Evolutionary conservation across 2,329 filamentous ascomycete species (phyloP).

Genomic region (Calycina herbarum): DNA sequence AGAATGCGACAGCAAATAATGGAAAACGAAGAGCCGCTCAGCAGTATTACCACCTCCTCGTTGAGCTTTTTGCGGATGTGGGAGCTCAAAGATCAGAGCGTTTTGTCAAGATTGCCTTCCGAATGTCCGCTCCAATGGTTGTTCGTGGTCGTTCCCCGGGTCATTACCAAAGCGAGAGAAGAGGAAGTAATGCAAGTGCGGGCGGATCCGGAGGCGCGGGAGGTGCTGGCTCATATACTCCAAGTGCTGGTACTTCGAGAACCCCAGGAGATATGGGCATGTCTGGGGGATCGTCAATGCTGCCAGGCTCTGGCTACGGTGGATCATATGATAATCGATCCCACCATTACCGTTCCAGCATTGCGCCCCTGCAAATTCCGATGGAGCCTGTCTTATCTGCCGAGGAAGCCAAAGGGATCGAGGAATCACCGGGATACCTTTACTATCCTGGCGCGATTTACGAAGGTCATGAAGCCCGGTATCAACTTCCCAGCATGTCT

Average conservation of each 20-base stretch:
- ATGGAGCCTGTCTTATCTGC: slow-evolving; percentile 36
- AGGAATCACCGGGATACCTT: slow-evolving; percentile 33
- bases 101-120: slow-evolving; percentile 59
- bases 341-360: slow-evolving; percentile 31
- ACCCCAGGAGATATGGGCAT: slow-evolving; percentile 34
- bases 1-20: slow-evolving; percentile 73
- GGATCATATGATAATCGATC: slow-evolving; percentile 32
- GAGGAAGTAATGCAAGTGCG: slow-evolving; percentile 52
- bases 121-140: slow-evolving; percentile 61
- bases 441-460: slow-evolving; percentile 37
- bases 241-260: slow-evolving; percentile 27
- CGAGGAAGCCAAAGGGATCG: slow-evolving; percentile 36
- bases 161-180: slow-evolving; percentile 57
- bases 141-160: slow-evolving; percentile 66
- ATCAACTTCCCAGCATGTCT: slow-evolving; percentile 30
- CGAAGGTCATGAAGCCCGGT: slow-evolving; percentile 33
- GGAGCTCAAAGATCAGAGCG: slow-evolving; percentile 39
- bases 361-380: slow-evolving; percentile 32
- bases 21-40: slow-evolving; percentile 71
- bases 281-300: slow-evolving; percentile 33
- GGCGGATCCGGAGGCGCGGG: slow-evolving; percentile 44
- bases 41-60: slow-evolving; percentile 71
- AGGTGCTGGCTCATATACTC: slow-evolving; percentile 34
- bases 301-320: slow-evolving; percentile 29
- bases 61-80: slow-evolving; percentile 64